Percentiles rank a stretch among this genome's conserved stretches.
phyloP scores from a whole-genome alignment of 1,284 basidiomycete genomes.

The Bjerkandera adusta region DNA sequence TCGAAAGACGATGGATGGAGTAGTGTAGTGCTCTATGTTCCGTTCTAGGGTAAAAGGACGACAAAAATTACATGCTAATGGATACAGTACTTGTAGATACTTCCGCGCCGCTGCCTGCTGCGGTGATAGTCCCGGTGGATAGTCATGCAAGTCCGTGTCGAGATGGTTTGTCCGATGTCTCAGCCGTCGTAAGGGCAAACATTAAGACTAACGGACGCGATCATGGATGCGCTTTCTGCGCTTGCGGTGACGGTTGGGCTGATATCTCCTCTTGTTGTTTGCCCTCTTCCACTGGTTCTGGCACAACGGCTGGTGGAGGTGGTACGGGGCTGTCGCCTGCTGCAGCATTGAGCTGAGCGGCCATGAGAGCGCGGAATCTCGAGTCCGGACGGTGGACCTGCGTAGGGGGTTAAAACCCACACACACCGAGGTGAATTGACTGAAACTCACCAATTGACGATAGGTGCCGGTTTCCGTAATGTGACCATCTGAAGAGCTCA shows the following conservation, averaged over 20 bases:
- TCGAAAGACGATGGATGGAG: too few species aligned
- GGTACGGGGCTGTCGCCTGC: conserved; percentile 24
- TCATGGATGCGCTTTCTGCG: too few species aligned
- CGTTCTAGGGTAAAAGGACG: too few species aligned
- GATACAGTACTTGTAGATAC: too few species aligned
- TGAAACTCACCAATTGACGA: conserved; percentile 62
- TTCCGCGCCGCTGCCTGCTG: too few species aligned
- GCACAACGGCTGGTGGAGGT: background rate
- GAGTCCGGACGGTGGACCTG: conserved; percentile 67
- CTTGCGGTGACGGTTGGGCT: background rate
- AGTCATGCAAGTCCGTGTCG: too few species aligned
- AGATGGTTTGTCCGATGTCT: too few species aligned
- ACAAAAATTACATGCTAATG: too few species aligned
- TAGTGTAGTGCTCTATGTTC: too few species aligned
- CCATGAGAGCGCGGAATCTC: conserved; percentile 82
- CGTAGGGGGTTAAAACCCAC: conserved; percentile 8
- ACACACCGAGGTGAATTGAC: background rate
- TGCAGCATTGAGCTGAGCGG: conserved; percentile 73
- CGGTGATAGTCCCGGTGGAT: too few species aligned
- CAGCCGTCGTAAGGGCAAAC: too few species aligned
- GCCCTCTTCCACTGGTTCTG: background rate
- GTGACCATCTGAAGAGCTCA: conserved; percentile 53
- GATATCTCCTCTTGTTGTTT: background rate
- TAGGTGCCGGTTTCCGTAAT: conserved; percentile 87
- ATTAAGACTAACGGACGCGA: too few species aligned